Percentiles rank a stretch among this genome's conserved stretches.
Evolutionary conservation across 2,329 filamentous ascomycete species (phyloP).

Genomic region (Cordyceps tenuipes): DNA sequence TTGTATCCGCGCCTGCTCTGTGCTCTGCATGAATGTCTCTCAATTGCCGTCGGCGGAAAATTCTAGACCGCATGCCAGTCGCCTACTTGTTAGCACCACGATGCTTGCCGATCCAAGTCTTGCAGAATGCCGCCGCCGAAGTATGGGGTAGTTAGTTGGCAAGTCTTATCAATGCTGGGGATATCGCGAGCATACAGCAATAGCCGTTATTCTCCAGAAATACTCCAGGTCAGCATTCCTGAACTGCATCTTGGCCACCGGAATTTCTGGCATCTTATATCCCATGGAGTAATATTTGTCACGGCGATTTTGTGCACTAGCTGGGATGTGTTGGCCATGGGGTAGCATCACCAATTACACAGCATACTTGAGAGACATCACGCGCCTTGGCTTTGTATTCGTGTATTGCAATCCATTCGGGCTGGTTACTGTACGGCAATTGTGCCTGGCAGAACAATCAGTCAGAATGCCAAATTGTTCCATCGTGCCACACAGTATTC

Average conservation of each 20-base stretch:
- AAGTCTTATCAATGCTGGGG: background rate
- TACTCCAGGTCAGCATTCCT: background rate
- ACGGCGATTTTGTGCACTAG: background rate
- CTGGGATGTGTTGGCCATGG: background rate
- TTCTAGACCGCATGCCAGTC: slow-evolving; percentile 1
- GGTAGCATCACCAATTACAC: background rate
- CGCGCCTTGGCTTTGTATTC: too few relatives aligned
- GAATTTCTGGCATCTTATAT: background rate
- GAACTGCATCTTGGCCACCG: background rate
- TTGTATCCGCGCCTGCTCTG: background rate
- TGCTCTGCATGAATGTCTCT: background rate
- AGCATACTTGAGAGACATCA: too few relatives aligned
- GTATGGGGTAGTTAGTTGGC: background rate
- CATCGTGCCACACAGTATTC: too few relatives aligned
- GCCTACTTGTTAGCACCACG: background rate
- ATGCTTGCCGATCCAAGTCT: background rate
- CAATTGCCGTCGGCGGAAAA: background rate
- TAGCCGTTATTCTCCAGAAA: background rate
- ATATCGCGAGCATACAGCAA: background rate
- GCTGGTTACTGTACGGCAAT: too few relatives aligned
- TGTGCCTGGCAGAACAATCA: too few relatives aligned
- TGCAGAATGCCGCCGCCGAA: too few relatives aligned
- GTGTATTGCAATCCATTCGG: too few relatives aligned
- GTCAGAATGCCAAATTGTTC: too few relatives aligned
- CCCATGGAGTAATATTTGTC: background rate